These are phyloP conservation scores for Aspergillus transmontanensis DNA, from an alignment of 2,329 filamentous ascomycete species.

Conservation along the genomic window DNA sequence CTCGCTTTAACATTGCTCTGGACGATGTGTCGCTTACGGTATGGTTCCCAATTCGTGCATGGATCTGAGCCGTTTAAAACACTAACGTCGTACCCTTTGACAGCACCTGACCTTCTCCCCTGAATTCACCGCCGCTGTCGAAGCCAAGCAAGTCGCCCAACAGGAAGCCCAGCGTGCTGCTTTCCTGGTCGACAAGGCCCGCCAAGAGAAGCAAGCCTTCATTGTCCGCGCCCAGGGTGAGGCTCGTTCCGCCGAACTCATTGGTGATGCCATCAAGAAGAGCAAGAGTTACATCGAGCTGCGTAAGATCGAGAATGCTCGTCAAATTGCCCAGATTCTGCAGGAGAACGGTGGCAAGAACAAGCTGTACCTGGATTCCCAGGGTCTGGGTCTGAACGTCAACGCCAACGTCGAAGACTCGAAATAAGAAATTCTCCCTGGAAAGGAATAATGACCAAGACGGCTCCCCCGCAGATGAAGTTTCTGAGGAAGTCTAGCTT, in stretches of 20 bases:
- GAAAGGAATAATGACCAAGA: slow-evolving; percentile 4
- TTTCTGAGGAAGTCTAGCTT: neutral
- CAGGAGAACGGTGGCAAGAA: slow-evolving; percentile 87
- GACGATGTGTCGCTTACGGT: slow-evolving; percentile 97
- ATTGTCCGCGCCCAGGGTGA: slow-evolving; percentile 99
- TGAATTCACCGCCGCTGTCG: slow-evolving; percentile 69
- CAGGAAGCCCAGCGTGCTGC: slow-evolving; percentile 97
- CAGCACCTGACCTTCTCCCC: slow-evolving; percentile 70
- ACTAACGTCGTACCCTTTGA: slow-evolving; percentile 11
- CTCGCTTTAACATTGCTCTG: slow-evolving; percentile 94
- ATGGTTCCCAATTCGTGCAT: slow-evolving; percentile 37
- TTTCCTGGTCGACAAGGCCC: slow-evolving; percentile 97
- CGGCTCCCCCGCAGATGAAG: neutral
- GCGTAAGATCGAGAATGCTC: slow-evolving; percentile 96
- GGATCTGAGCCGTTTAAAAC: too few species aligned
- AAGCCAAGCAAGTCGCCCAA: slow-evolving; percentile 70
- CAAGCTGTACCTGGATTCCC: slow-evolving; percentile 88
- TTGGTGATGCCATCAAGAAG: slow-evolving; percentile 99
- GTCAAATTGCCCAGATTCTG: slow-evolving; percentile 81
- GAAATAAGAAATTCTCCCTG: slow-evolving; percentile 31
- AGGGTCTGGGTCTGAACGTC: slow-evolving; percentile 90
- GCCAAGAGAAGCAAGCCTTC: slow-evolving; percentile 99
- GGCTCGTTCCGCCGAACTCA: slow-evolving; percentile 94
- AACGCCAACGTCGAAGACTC: slow-evolving; percentile 38
- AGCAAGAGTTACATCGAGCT: slow-evolving; percentile 94